phyloP scores from a whole-genome alignment of 176 grass and related monocot genomes.

The Bolboschoenus planiculmis region DNA sequence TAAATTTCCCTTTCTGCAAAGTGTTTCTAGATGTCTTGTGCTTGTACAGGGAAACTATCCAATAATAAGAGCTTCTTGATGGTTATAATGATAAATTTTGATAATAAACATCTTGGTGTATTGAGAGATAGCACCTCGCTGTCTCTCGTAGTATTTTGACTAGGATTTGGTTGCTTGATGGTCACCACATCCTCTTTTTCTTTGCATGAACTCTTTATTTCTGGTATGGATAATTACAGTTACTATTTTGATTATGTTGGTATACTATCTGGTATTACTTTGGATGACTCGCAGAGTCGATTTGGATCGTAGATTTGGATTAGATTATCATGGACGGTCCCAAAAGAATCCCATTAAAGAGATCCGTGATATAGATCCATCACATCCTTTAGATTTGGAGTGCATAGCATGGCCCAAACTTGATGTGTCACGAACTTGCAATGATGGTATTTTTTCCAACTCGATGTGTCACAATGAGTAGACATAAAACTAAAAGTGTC shows the following conservation, averaged over 20 bases:
- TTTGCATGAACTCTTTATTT: neutral
- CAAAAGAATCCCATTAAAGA: neutral
- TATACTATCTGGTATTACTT: neutral
- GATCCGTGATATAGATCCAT: neutral
- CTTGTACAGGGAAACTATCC: neutral
- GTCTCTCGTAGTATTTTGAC: slow-evolving; percentile 42
- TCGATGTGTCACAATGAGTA: too few relatives aligned
- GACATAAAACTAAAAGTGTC: too few relatives aligned
- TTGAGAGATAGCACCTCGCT: slow-evolving; percentile 74
- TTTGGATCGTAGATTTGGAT: neutral
- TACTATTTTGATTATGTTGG: neutral
- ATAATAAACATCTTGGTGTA: slow-evolving; percentile 41
- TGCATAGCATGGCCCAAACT: too few relatives aligned
- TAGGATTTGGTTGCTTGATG: neutral
- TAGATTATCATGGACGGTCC: neutral
- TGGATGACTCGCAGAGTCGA: neutral
- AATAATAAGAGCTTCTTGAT: slow-evolving; percentile 1
- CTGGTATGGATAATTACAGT: neutral
- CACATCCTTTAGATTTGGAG: neutral
- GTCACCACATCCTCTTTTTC: neutral
- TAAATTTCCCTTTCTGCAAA: neutral
- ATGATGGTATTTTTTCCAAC: neutral
- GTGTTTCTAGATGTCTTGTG: neutral
- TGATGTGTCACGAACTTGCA: neutral
- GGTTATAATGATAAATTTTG: neutral